phyloP scores from a whole-genome alignment of 2,329 filamentous ascomycete species.

The Penicillium glabrum region DNA sequence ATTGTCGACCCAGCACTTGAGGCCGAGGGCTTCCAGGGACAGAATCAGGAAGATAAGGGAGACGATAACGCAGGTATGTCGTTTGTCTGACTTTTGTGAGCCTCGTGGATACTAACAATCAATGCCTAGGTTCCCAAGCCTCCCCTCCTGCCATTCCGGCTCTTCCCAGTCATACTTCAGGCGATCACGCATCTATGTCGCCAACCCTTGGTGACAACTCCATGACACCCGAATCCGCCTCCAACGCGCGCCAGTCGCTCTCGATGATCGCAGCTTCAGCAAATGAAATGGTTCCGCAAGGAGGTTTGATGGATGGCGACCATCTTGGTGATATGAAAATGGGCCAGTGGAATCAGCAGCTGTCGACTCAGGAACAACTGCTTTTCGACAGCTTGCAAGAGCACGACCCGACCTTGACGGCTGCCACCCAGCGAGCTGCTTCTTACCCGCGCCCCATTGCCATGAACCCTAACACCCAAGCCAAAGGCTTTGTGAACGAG shows the following conservation, averaged over 20 bases:
- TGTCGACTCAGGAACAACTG: constrained; percentile 40
- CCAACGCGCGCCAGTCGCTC: constrained; percentile 42
- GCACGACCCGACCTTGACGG: constrained; percentile 40
- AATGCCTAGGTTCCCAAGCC: constrained; percentile 27
- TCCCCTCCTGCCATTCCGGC: constrained; percentile 32
- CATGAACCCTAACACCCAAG: constrained; percentile 42
- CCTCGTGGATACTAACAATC: constrained; percentile 14
- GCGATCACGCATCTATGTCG: constrained; percentile 35
- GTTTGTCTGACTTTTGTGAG: not conserved
- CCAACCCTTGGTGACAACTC: constrained; percentile 34
- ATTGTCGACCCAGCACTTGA: constrained; percentile 46
- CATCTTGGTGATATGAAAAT: constrained; percentile 31
- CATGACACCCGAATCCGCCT: constrained; percentile 35
- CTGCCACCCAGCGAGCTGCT: constrained; percentile 39
- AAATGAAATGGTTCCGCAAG: constrained; percentile 46
- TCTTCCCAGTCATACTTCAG: constrained; percentile 31
- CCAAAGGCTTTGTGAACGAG: constrained; percentile 42
- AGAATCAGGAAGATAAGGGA: not conserved
- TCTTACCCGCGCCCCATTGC: constrained; percentile 44
- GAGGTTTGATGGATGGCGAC: constrained; percentile 36
- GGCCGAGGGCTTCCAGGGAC: constrained; percentile 39
- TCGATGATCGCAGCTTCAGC: constrained; percentile 49
- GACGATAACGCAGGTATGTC: not conserved
- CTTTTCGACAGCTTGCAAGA: constrained; percentile 42
- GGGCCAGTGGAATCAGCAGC: constrained; percentile 35